Evolutionary conservation across 2,329 filamentous ascomycete species (phyloP).

Genomic region (Cladosporium sp.): DNA sequence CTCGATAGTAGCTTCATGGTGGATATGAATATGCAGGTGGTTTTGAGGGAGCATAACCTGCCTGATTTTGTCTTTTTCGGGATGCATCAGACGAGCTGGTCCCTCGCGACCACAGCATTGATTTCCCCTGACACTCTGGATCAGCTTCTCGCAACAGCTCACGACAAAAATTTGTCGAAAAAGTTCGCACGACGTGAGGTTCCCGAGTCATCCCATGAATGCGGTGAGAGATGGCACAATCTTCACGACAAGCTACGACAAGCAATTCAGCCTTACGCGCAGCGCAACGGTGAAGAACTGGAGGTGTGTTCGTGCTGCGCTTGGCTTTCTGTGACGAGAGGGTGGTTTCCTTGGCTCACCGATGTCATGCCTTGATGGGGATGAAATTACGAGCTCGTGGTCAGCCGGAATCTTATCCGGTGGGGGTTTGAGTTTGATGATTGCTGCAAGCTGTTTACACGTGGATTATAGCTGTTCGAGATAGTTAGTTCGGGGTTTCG

Average conservation of each 20-base stretch:
- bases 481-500: too few species aligned
- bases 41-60: not conserved
- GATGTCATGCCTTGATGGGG: not conserved
- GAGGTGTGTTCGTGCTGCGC: not conserved
- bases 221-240: conserved; percentile 3
- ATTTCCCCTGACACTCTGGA: not conserved
- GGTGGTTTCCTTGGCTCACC: not conserved
- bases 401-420: not conserved
- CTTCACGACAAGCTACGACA: conserved; percentile 12
- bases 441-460: not conserved
- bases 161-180: not conserved
- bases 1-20: not conserved
- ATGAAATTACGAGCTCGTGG: not conserved
- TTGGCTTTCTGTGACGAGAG: conserved; percentile 1
- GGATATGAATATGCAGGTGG: not conserved
- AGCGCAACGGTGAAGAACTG: conserved; percentile 12
- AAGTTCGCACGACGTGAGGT: not conserved
- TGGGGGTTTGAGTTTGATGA: not conserved
- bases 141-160: not conserved
- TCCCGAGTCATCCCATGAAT: not conserved
- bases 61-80: not conserved
- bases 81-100: not conserved
- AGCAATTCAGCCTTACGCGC: conserved; percentile 16
- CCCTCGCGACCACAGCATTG: not conserved
- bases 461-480: not conserved